phyloP scores from a whole-genome alignment of 306 rosid species.

The Trifolium repens region DNA sequence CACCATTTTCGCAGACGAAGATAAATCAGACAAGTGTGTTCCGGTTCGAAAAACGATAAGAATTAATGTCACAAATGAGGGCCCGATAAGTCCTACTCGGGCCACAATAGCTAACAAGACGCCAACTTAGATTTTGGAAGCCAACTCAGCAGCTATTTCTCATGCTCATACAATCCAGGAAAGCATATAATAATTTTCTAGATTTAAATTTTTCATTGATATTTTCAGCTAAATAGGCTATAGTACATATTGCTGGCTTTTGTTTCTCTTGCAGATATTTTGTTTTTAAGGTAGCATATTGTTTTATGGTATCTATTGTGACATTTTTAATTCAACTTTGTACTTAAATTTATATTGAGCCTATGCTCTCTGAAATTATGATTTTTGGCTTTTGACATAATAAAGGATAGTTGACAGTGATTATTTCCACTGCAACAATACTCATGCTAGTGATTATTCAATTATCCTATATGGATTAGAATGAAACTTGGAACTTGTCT shows the following conservation, averaged over 20 bases:
- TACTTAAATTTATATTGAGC: conserved; percentile 32
- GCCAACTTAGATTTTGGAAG: conserved; percentile 30
- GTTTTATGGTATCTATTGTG: conserved; percentile 28
- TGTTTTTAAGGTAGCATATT: conserved; percentile 5
- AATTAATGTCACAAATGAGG: conserved; percentile 52
- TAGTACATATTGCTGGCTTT: conserved; percentile 41
- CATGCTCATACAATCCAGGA: conserved; percentile 20
- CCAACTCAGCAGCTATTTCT: not conserved
- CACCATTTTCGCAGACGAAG: conserved; percentile 43
- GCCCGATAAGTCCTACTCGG: conserved; percentile 51
- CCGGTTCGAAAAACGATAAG: conserved; percentile 58
- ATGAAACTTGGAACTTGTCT: not conserved
- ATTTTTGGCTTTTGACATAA: conserved; percentile 20
- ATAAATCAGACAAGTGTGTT: conserved; percentile 48
- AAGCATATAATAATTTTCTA: conserved; percentile 40
- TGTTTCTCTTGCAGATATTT: conserved; percentile 36
- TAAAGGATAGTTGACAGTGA: conserved; percentile 21
- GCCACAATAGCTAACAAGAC: conserved; percentile 42
- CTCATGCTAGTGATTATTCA: not conserved
- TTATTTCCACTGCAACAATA: conserved; percentile 23
- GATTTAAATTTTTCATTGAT: conserved; percentile 38
- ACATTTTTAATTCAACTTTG: conserved; percentile 37
- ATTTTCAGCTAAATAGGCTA: conserved; percentile 34
- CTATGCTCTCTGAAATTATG: conserved; percentile 20
- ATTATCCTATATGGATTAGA: not conserved